Evolutionary conservation across 305 asterid species (phyloP), one percentile per base, ranked within the genome.

Genomic region (Solanum hybrid): DNA sequence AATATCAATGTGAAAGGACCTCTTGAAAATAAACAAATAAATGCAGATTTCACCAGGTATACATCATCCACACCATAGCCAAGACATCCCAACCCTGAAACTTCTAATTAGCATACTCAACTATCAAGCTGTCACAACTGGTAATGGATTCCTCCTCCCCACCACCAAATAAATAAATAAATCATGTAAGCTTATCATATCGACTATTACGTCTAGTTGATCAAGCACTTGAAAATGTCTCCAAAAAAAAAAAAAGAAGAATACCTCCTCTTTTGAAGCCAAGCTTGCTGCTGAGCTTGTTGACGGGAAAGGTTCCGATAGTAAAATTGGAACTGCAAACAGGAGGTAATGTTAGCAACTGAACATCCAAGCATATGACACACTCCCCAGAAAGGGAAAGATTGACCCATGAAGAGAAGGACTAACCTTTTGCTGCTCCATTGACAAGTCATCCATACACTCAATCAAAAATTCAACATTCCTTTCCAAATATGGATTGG

Each of bases 251-350:
- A 10, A 34, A 1, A 11, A 40, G 5, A 40, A 76, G 81, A 73
- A 85, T 95, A 96, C 99, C 98, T 95, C 91, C 99, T 92, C 91
- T 95, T 97, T 92, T 96, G 99, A 93, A 96, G 96, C 98, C 98
- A 97, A 24, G 98, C 94, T 92, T 96, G 98, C 93, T 96, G 98
- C 90, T 96, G 99, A 87, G 98, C 93, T 95, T 97, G 99, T 90
- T 97, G 99, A 51, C 99, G 98, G 89, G 99, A 95, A 80, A 97
- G 94, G 93, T 95, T 95, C 84, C 99, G 94, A 92, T 95, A 96
- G 90, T 97, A 96, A 94, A 88, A 95, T 93, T 97, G 99, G 88
- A 96, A 95, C 99, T 97, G 96, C 72, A 90, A 90, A 80, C 10
- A 77, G 71, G 37, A 0, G 16, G 14, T 38, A 80, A 22, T 29